phyloP scores from a whole-genome alignment of 768 basidiomycete genomes.

The Dictyophora rubrovolvata region DNA sequence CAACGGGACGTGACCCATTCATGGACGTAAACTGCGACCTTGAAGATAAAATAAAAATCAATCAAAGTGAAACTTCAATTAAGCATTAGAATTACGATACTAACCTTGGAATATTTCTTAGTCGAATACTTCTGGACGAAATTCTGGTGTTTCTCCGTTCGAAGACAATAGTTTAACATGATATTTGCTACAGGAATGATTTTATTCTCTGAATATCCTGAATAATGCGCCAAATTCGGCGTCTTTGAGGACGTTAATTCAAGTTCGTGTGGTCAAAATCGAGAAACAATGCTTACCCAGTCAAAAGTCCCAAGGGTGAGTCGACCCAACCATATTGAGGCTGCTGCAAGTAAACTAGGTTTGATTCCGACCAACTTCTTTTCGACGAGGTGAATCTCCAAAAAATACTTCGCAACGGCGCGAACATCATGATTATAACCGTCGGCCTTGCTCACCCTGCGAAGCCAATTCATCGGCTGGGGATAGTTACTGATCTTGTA shows the following conservation, averaged over 20 bases:
- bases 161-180: slow-evolving; percentile 81
- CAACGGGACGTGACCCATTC: slow-evolving; percentile 79
- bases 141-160: slow-evolving; percentile 59
- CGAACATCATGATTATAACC: slow-evolving; percentile 78
- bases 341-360: slow-evolving; percentile 74
- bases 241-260: slow-evolving; percentile 36
- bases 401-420: slow-evolving; percentile 83
- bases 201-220: slow-evolving; percentile 71
- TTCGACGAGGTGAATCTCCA: slow-evolving; percentile 80
- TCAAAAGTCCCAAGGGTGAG: slow-evolving; percentile 66
- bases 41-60: neutral
- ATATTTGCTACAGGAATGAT: slow-evolving; percentile 72
- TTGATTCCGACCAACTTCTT: slow-evolving; percentile 63
- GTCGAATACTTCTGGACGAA: slow-evolving; percentile 85
- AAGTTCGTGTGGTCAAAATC: slow-evolving; percentile 1
- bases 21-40: slow-evolving; percentile 78
- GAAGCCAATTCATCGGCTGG: slow-evolving; percentile 81
- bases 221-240: slow-evolving; percentile 79
- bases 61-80: neutral
- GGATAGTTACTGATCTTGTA: slow-evolving; percentile 75
- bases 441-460: slow-evolving; percentile 89
- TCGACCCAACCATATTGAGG: slow-evolving; percentile 79
- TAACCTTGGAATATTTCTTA: slow-evolving; percentile 75
- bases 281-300: slow-evolving; percentile 58
- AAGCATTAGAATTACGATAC: slow-evolving; percentile 5